Base-by-base conservation (phyloP, 2,329 filamentous ascomycete genomes). In the Xylogone sp. region DNA sequence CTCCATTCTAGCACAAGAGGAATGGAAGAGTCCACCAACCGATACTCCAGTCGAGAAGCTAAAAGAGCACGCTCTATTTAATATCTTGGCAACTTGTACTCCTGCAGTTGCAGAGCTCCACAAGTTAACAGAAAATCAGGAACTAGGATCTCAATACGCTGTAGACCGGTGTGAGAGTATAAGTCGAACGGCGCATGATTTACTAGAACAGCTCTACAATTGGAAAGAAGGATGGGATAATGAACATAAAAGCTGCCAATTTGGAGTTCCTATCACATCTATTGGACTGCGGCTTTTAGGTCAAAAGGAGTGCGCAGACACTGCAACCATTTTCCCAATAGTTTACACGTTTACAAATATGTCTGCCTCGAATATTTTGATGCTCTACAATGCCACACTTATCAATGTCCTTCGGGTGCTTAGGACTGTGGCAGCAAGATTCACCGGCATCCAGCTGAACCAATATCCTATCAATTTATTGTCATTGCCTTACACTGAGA, bases 301-400 rank as follows among this genome's bases (percentile, higher is more conserved):
- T 13, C 27, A 31, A 13, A 13, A 31, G 13, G 27, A 7, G 7
- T 31, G 27, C 27, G 13, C 8, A 31, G 27, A 31, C 13, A 7
- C 13, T 31, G 27, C 7, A 31, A 7, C 13, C 7, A 7, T 31
- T 31, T 31, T 31, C 27, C 27, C 27, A 13, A 31, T 13, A 7
- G 13, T 31, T 31, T 31, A 8, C 27, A 13, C 27, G 7, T 31
- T 31, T 31, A 8, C 27, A 31, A 31, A 84, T 13, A 31, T 31
- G 1, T 48, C 52, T 5, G 43, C 52, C 8, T 54, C 59, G 2
- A 58, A 52, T 6, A 60, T 59, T 52, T 48, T 60, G 19, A 64
- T 66, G 62, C 50, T 66, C 5, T 66, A 65, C 49, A 62, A 63
- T 45, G 62, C 59, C 13, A 53, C 60, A n/a, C 51, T 64, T 8